Base-by-base conservation (phyloP, 352 stramenopile species). In the Peronospora belbahrii region DNA sequence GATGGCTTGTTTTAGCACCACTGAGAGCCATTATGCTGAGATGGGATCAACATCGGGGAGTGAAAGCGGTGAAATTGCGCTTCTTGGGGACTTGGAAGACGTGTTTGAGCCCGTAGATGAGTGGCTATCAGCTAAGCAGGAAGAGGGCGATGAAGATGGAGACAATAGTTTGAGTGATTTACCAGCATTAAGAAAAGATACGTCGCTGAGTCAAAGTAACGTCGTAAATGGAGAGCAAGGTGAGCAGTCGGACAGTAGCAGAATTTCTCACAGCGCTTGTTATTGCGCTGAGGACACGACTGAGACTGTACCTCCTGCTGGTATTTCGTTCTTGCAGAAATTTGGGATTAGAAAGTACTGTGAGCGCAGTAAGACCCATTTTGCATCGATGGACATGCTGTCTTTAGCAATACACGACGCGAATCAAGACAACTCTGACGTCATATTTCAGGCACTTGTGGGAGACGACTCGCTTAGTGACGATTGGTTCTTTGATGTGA, bases 301-400 rank as follows among this genome's bases (percentile, higher is more conserved):
- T 18, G 8, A 33, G 23, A 22, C 11, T 45, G 19, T 43, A 38
- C 43, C 31, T 14, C 28, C 18, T 14, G 36, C 53, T 36, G 54
- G 58, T 14, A 54, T 61, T 18, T 65, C 51, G 11, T 61, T 65
- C 23, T 38, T 79, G 15, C 32, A 65, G 20, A 32, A 67, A 20
- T 67, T 67, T 42, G 68, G 68, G 2, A 50, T 72, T 20, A 39
- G 48, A n/a, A 60, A 64, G n/a, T 79, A 76, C 30, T 74, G 48
- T 19, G 41, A 63, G 10, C 59, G 59, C 35, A 80, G 77, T 15
- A 53, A 70, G 49, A 47, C 49, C 2, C 36, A 62, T 4, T 47
- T 62, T 22, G 33, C 37, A 13, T 50, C 64, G 14, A 50, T 28
- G 13, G 69, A 77, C 20, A 52, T 52, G 14, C 18, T 72, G 7